Evolutionary conservation across 78 protist species (phyloP), one percentile per base, ranked within the genome.

Genomic region (Creolimax fragrantissima): DNA sequence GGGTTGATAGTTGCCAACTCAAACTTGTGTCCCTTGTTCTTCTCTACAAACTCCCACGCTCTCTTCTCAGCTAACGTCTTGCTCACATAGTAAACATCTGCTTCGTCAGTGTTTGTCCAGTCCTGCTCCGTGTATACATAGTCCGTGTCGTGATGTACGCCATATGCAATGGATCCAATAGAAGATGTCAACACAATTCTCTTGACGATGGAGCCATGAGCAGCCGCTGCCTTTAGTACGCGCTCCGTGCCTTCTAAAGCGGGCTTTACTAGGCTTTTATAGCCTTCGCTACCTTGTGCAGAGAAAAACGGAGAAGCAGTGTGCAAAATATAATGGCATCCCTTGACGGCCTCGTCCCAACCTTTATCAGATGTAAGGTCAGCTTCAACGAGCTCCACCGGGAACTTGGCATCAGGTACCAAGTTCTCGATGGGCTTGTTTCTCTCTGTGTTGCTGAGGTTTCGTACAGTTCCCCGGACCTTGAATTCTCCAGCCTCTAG

Each of bases 231-330:
- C 4, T 24, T 47, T 6, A 88, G 11, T 6, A 84, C 88, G 5
- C 84, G 32, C 11, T 43, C 44, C 7, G 84, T 43, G 1, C 74
- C 74, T 58, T 84, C 89, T 32, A 93, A 83, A 2, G 95, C 95
- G 2, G 95, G 95, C 45, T 42, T 43, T 6, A 93, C 7, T 5
- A 90, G 42, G 1, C 47, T 11, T n/a, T 89, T 91, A 41, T 91
- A 42, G 11, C 74, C 24, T 41, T 85, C 32, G 35, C 43, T n/a
- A 4, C 35, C 85, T 86, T 37, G 4, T 44, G 2, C 88, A 35
- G 89, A 5, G 41, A 44, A 3, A 39, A 93, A 93, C 6, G 95
- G 95, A 3, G 91, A 85, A 3, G 95, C 95, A 3, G 91, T 93
- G 89, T 93, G 95, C 85, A 93, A 7, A 35, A 93, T 91, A 32